Evolutionary conservation across 345 rosid genomes (phyloP).

Genomic region (Gossypium anomalum): DNA sequence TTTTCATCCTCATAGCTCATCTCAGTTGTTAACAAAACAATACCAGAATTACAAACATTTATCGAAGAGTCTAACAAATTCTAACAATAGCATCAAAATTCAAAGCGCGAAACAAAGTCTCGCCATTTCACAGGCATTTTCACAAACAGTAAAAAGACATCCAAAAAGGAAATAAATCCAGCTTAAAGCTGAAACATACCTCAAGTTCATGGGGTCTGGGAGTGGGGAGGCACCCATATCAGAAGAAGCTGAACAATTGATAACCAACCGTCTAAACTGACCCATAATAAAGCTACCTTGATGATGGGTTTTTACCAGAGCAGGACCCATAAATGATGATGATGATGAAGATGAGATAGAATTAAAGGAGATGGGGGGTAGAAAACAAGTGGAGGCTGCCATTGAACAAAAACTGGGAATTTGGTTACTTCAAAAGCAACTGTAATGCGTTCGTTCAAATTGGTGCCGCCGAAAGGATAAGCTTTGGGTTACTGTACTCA

Average conservation of each 20-base stretch:
- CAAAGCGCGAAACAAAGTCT: background rate
- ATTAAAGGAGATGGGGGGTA: conserved; percentile 31
- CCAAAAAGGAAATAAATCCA: background rate
- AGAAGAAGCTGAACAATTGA: conserved; percentile 50
- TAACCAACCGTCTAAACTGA: conserved; percentile 28
- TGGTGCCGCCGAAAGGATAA: conserved; percentile 24
- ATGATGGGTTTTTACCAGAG: conserved; percentile 24
- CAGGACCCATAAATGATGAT: no score
- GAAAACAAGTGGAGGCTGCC: conserved; percentile 42
- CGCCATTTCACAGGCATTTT: conserved; percentile 30
- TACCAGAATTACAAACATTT: background rate
- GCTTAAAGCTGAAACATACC: conserved; percentile 26
- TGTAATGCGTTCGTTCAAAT: conserved; percentile 1
- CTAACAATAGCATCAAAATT: conserved; percentile 1
- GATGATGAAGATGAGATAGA: background rate
- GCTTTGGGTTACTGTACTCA: background rate
- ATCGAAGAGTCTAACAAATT: background rate
- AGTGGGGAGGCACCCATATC: conserved; percentile 31
- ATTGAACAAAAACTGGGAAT: conserved; percentile 22
- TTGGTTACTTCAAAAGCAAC: background rate
- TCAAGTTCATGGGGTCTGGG: conserved; percentile 41
- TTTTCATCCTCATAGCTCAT: background rate
- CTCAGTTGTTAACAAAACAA: background rate
- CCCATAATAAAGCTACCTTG: conserved; percentile 16
- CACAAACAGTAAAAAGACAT: conserved; percentile 34